Evolutionary conservation across 2,329 filamentous ascomycete genomes (phyloP), one percentile per base, ranked within the genome.

Genomic region (Nothophaeocryptopus gaeumannii): DNA sequence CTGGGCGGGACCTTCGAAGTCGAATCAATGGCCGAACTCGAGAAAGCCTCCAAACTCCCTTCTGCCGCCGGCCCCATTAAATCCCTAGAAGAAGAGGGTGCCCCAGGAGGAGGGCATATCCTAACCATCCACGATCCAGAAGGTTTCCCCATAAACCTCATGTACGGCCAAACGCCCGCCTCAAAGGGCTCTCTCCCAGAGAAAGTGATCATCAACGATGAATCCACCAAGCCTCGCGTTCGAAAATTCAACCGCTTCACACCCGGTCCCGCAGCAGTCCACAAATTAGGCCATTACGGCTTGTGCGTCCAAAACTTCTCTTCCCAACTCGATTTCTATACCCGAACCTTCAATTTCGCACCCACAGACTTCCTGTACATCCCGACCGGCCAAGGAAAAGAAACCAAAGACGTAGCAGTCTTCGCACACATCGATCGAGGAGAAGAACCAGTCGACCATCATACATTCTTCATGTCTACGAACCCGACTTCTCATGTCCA

Each of bases 401-500:
- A 56, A 0, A 47, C 46, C 5, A 56, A 53, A 41, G 72, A 77
- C 42, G 70, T 76, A 10, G 70, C 74, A 2, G 70, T 72, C 2
- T 82, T 83, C 58, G 61, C 74, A 11, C 78, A 80, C 54, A 67
- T 82, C n/a, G 79, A 81, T 52, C 66, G 72, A 2, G 79, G 78
- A 0, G 55, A 65, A 0, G 64, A 66, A 1, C 73, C 69, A 53
- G 69, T 71, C 0, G 79, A 82, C 58, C 79, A 82, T 59, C 79
- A 82, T 58, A 69, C 66, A 1, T 74, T 81, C 47, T 79, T 80
- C 67, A 67, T 79, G 44, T 47, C 43, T 2, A 47, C 39, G 8
- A 51, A 51, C 33, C 61, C 60, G 0, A 79, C 82, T 60, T 43
- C 53, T 5, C 38, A 47, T 16, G 76, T 86, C 2, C 84, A 88